Conservation (phyloP, 179 eudicot genomes). For the Beta lomatogona region DNA sequence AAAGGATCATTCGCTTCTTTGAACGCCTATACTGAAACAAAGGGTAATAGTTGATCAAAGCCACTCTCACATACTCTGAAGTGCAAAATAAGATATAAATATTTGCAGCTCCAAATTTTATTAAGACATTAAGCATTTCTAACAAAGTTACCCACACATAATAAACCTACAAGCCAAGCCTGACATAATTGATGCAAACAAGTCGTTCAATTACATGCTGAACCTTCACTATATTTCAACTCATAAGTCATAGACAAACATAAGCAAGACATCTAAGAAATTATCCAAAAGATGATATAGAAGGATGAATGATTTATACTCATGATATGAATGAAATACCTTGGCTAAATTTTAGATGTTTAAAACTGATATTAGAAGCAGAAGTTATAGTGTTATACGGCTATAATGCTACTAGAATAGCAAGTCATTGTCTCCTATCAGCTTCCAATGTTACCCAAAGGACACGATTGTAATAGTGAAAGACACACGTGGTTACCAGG, state of each 20-base stretch:
- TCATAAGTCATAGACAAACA: background rate
- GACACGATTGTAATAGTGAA: background rate
- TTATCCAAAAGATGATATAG: background rate
- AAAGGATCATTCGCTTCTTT: background rate
- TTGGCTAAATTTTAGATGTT: background rate
- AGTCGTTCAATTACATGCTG: background rate
- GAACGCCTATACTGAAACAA: background rate
- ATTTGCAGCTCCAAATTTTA: background rate
- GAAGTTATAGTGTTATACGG: background rate
- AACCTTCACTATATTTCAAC: background rate
- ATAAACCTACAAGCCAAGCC: slow-evolving; percentile 2
- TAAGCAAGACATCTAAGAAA: background rate
- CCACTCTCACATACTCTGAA: background rate
- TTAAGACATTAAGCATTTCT: background rate
- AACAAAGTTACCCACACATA: background rate
- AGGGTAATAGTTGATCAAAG: background rate
- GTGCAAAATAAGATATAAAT: background rate
- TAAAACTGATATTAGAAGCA: background rate
- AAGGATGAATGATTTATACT: background rate
- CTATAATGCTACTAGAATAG: background rate
- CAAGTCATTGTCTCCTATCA: background rate
- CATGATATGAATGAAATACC: background rate
- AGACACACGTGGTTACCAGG: slow-evolving; percentile 56
- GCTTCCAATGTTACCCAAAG: background rate
- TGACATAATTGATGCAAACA: background rate